Evolutionary conservation across 2,329 filamentous ascomycete species (phyloP).

Genomic region (Pleoardoris graminearum): DNA sequence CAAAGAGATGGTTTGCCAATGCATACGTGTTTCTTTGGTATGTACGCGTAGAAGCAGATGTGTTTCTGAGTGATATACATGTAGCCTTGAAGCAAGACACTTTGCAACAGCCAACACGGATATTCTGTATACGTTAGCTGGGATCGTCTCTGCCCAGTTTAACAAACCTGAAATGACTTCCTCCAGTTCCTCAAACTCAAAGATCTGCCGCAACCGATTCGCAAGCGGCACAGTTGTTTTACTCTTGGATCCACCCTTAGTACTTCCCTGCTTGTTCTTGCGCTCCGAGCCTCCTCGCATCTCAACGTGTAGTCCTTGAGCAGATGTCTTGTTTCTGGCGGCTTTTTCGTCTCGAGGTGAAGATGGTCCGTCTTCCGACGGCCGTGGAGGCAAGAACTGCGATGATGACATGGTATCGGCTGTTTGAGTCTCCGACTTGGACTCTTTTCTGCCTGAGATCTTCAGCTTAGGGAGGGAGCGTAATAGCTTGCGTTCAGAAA

Average conservation of each 20-base stretch:
- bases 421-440: conserved; percentile 23
- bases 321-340: conserved; percentile 22
- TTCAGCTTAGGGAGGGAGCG: conserved; percentile 66
- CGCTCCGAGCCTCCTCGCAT: conserved; percentile 26
- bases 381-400: conserved; percentile 42
- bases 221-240: conserved; percentile 63
- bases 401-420: conserved; percentile 57
- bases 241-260: conserved; percentile 21
- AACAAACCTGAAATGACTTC: conserved; percentile 74
- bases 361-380: conserved; percentile 22
- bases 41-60: conserved; percentile 95
- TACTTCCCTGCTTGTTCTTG: conserved; percentile 33
- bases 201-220: conserved; percentile 68
- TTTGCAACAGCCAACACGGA: conserved; percentile 90
- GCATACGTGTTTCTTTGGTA: conserved; percentile 86
- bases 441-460: conserved; percentile 40
- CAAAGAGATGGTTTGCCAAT: too few relatives aligned
- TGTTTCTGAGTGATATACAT: conserved; percentile 94
- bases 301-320: conserved; percentile 28
- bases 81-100: conserved; percentile 88
- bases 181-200: conserved; percentile 74
- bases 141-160: background rate
- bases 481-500: conserved; percentile 68
- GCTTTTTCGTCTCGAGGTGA: conserved; percentile 15
- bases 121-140: conserved; percentile 64